Evolutionary conservation across 1,284 basidiomycete genomes (phyloP), one percentile per base, ranked within the genome.

Genomic region (Malassezia pachydermatis): DNA sequence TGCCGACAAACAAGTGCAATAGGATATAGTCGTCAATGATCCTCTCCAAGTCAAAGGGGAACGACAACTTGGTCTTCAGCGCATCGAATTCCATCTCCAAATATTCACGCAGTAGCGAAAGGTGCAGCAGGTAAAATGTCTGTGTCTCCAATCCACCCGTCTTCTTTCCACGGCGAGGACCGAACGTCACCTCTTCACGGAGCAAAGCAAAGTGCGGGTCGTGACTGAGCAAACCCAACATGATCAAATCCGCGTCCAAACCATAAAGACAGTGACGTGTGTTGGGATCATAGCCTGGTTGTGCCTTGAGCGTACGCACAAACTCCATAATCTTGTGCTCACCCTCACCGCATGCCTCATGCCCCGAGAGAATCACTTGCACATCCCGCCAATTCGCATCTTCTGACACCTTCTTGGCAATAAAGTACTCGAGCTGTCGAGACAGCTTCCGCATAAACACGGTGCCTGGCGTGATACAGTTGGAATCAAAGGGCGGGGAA

Each of bases 291-390:
- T 98, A 94, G 70, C 86, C 84, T 8, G 86, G 86, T 73, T 98
- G 94, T 22, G 94, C 89, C 65, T 92, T 87, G 50, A 83, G 82
- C 55, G 88, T 76, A 42, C 94, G 84, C 67, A 99, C 96, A 74
- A 92, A 98, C 73, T 98, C 94, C 85, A 98, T 96, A 64, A 99
- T 92, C 78, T 99, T 99, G 79, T 99, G 94, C 73, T 99, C 94
- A 57, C 94, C 94, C 73, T 99, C 94, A 58, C 94, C 94, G 0
- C 92, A 92, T 29, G 76, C 88, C 63, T 98, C 90, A 72, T 98
- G 90, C n/a, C 92, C 94, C 30, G 88, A 94, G 36, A 99, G 77
- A 41, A 99, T 86, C 39, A 98, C 89, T 64, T 88, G 79, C 37
- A 98, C 82, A 50, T 84, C 79, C 54, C 85, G 78, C 94, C 94